Percentiles rank a stretch among this genome's conserved stretches.
Conservation (phyloP, 208 protist genomes). For the Willaertia magna region DNA sequence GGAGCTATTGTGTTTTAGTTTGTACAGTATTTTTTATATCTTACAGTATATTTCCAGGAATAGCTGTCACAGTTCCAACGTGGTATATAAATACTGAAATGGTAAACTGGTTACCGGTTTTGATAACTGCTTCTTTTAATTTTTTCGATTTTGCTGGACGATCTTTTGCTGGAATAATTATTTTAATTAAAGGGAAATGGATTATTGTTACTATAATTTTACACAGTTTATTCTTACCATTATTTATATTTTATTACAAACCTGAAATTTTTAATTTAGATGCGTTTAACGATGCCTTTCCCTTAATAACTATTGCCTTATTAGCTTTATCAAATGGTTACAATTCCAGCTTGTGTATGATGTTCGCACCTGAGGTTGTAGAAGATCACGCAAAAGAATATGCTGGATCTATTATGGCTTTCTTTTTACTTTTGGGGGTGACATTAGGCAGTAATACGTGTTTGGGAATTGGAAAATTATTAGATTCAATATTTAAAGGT, state of each 20-base stretch:
- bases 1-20: background rate
- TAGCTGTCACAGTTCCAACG: background rate
- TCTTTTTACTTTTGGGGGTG: slow-evolving; percentile 18
- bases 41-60: background rate
- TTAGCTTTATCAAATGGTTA: slow-evolving; percentile 54
- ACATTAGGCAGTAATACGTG: background rate
- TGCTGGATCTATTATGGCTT: slow-evolving; percentile 27
- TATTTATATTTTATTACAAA: background rate
- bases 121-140: background rate
- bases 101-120: background rate
- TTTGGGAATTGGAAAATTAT: too few relatives aligned
- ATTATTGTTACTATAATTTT: background rate
- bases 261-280: background rate
- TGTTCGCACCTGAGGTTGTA: slow-evolving; percentile 45
- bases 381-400: slow-evolving; percentile 3
- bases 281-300: background rate
- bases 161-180: background rate
- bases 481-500: too few relatives aligned
- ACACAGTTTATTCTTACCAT: background rate
- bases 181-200: background rate
- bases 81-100: background rate
- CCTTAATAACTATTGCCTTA: background rate
- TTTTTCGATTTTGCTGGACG: background rate
- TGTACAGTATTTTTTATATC: background rate
- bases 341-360: slow-evolving; percentile 50